Evolutionary conservation across 169 alveolate species (phyloP).

Genomic region (Ichthyophthirius multifiliis): DNA sequence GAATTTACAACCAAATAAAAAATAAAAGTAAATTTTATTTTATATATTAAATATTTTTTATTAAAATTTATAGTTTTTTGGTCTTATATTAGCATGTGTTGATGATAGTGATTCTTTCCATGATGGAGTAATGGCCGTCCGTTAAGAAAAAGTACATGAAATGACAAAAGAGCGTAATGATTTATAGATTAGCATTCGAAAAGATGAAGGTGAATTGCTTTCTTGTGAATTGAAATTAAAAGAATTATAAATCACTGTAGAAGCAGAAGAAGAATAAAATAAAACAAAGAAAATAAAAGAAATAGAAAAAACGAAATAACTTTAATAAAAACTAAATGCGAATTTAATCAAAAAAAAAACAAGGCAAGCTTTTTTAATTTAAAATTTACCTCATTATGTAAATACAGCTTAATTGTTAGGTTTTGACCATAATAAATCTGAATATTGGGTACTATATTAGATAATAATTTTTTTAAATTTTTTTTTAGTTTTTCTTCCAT

Average conservation of each 20-base stretch:
- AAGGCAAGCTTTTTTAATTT: neutral
- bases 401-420: constrained; percentile 1
- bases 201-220: neutral
- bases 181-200: neutral
- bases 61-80: too few relatives aligned
- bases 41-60: too few relatives aligned
- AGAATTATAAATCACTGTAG: neutral
- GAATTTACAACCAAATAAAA: neutral
- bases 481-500: neutral
- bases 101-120: constrained; percentile 1
- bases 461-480: neutral
- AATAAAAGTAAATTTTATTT: too few relatives aligned
- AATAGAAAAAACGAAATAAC: neutral
- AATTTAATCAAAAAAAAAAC: neutral
- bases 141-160: neutral
- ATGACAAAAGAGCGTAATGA: neutral
- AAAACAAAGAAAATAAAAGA: neutral
- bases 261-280: neutral
- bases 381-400: neutral
- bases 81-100: neutral
- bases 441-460: constrained; percentile 5
- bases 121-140: neutral
- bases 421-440: neutral
- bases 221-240: neutral
- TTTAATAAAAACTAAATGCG: too few relatives aligned